These are phyloP conservation scores for Plectosphaerella cucumerina DNA, from an alignment of 2,329 filamentous ascomycete genomes.

Conservation along the genomic window DNA sequence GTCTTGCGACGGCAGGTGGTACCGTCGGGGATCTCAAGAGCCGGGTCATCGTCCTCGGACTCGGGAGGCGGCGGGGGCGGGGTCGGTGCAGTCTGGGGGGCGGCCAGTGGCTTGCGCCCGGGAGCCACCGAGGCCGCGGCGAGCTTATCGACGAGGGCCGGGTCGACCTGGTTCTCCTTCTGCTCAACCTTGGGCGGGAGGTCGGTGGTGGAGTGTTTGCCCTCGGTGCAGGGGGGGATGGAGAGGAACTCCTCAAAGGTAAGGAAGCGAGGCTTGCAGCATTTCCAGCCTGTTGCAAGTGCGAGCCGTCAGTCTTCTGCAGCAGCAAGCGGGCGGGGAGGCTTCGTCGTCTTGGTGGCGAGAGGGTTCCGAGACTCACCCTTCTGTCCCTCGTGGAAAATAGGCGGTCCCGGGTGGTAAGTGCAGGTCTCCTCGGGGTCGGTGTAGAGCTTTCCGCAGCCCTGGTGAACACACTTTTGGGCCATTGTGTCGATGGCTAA, in stretches of 20 bases:
- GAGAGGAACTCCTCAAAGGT: slow-evolving; percentile 97
- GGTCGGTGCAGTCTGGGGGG: slow-evolving; percentile 41
- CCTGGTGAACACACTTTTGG: slow-evolving; percentile 92
- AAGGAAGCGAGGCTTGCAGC: slow-evolving; percentile 93
- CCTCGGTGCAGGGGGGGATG: slow-evolving; percentile 88
- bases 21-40: slow-evolving; percentile 66
- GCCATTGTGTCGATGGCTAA: slow-evolving; percentile 45
- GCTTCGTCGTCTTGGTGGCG: too few relatives aligned
- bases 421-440: slow-evolving; percentile 78
- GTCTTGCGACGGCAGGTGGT: slow-evolving; percentile 73
- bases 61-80: slow-evolving; percentile 63
- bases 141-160: slow-evolving; percentile 36
- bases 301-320: neutral
- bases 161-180: slow-evolving; percentile 41
- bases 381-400: slow-evolving; percentile 98
- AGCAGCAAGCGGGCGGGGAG: neutral
- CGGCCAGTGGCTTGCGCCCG: slow-evolving; percentile 31
- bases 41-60: slow-evolving; percentile 83
- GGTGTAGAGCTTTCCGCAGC: slow-evolving; percentile 84
- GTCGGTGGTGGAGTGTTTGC: slow-evolving; percentile 88
- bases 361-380: slow-evolving; percentile 52
- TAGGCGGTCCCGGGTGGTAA: slow-evolving; percentile 89
- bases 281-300: slow-evolving; percentile 77
- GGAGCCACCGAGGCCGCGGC: slow-evolving; percentile 35
- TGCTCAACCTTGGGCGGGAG: slow-evolving; percentile 58